Evolutionary conservation across 2,329 filamentous ascomycete species (phyloP), one percentile per base, ranked within the genome.

Genomic region (Colletotrichum lini): DNA sequence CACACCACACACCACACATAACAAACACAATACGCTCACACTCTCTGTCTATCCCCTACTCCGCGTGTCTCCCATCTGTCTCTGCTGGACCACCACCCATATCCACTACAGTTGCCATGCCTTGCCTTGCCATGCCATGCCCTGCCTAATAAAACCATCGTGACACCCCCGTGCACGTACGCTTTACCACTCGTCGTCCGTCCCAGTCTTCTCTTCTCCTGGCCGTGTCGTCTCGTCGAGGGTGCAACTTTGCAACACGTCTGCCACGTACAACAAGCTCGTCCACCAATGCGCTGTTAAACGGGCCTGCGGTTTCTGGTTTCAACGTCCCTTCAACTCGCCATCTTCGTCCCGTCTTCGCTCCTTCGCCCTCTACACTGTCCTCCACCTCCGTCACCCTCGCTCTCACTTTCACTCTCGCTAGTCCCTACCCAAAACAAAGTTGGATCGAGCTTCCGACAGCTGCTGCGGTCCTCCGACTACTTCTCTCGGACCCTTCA

Each of bases 91-190:
- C 50, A 49, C 57, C 50, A n/a, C 26, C 42, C 65, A 54, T 62
- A 26, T 42, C 42, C 42, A 60, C 64, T 30, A 21, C 64, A 61
- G 40, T 47, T 56, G 57, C 63, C 35, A 56, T 70, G 40, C 56
- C 54, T 40, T 56, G 45, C 47, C 45, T 40, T 38, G 9, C 35
- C 35, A 38, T 38, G 35, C 9, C 35, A 38, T 38, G 35, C 35
- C 35, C 35, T 38, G 35, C 49, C 45, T 40, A 69, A 72, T 69
- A 69, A 72, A 72, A 72, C 69, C 65, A 69, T 72, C 69, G 69
- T 44, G 69, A 69, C 69, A 69, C 69, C 68, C 60, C 53, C 45
- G 53, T 64, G 40, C 65, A 64, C 30, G 4, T 15, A 50, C 15
- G 15, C 13, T 63, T 6, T 13, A 8, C 13, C 44, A 63, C 53